Conservation (phyloP, 192 early-diverging fungal genomes). For the Rhizophagus prolifer region DNA sequence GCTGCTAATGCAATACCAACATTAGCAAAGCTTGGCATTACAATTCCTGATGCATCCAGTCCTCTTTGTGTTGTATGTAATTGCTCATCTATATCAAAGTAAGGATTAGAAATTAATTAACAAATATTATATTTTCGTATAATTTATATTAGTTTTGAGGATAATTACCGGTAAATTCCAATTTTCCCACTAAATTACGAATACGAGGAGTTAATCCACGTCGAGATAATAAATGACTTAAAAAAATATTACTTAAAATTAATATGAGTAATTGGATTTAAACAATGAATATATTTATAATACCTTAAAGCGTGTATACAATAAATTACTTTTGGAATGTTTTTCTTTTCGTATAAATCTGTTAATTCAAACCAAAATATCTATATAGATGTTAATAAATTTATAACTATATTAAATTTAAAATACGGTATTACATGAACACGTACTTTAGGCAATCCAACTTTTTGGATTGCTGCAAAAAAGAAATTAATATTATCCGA, state of each 20-base stretch:
- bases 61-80: constrained; percentile 78
- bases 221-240: constrained; percentile 84
- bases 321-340: constrained; percentile 98
- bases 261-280: not conserved
- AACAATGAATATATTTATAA: not conserved
- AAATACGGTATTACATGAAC: not conserved
- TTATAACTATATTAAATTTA: not conserved
- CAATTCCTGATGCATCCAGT: constrained; percentile 75
- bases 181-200: constrained; percentile 88
- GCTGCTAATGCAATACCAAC: constrained; percentile 68
- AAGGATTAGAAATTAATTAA: not conserved
- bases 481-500: constrained; percentile 99
- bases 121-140: not conserved
- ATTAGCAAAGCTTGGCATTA: constrained; percentile 88
- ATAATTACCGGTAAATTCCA: constrained; percentile 81
- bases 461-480: constrained; percentile 73
- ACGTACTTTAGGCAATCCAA: constrained; percentile 79
- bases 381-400: constrained; percentile 28
- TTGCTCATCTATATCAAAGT: constrained; percentile 55
- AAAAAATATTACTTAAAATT: not conserved
- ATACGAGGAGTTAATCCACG: constrained; percentile 85
- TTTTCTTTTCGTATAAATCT: constrained; percentile 98
- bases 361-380: constrained; percentile 98
- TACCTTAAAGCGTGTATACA: constrained; percentile 95
- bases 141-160: not conserved